Base-by-base conservation (phyloP, 139 green algal species). In the Chlamydomonas schloesseri region DNA sequence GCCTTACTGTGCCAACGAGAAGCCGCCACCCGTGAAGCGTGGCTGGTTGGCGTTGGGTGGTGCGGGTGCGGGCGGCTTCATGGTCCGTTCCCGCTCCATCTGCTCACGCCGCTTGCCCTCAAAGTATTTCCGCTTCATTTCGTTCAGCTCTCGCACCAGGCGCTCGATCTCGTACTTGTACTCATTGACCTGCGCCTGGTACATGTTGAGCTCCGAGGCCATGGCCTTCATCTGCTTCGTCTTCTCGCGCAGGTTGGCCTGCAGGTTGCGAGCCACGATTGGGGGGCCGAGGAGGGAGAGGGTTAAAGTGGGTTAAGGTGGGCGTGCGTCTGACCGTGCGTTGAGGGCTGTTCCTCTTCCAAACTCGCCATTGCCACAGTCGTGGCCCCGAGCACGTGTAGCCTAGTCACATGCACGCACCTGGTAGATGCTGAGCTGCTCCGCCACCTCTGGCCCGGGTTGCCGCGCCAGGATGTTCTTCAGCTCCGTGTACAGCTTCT, bases 211-310 rank as follows among this genome's bases (percentile, higher is more conserved):
- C 92, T 99, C 97, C 13, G 78, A 91, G 0, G 94, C 93, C 92
- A 99, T 97, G 17, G 93, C 92, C 93, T 98, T 98, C 87, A 99
- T 95, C 90, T 98, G 96, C 91, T 97, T 97, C 3, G 94, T 97
- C 92, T 99, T 98, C 82, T 98, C 95, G 17, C 94, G 90, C 69
- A 98, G 87, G 65, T 93, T 96, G 50, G 90, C 93, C 94, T 98
- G 79, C 42, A 50, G 42, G 42, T 5, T n/a, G n/a, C n/a, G n/a
- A n/a, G n/a, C n/a, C n/a, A n/a, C n/a, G n/a, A n/a, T n/a, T n/a
- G n/a, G n/a, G n/a, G n/a, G n/a, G n/a, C n/a, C n/a, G n/a, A n/a
- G n/a, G n/a, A n/a, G n/a, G 23, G 58, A 60, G 14, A 93, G 64
- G 55, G 26, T 31, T 69, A 82, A 29, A 72, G n/a, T n/a, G n/a